Percentiles rank a stretch among this genome's conserved stretches.
Conservation (phyloP, 345 rosid genomes). For the Melaleuca alternifolia region DNA sequence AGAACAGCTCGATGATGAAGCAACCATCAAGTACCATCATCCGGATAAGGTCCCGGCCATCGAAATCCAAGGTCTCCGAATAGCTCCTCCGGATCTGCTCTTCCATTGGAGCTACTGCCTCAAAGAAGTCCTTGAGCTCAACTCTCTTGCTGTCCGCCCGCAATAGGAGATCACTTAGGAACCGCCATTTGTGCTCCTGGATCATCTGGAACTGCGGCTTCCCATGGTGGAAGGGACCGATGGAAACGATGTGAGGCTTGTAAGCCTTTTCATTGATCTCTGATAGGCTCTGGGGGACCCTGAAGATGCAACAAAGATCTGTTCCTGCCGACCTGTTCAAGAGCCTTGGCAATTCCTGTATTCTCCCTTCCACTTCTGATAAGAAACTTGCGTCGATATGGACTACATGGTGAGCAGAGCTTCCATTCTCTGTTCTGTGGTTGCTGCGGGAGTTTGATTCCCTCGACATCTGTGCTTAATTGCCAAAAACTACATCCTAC, state of each 20-base stretch:
- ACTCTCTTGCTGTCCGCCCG: slow-evolving; percentile 11
- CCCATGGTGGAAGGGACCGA: slow-evolving; percentile 64
- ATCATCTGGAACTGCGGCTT: slow-evolving; percentile 36
- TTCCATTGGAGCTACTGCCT: slow-evolving; percentile 25
- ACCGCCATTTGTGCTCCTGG: slow-evolving; percentile 71
- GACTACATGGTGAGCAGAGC: background rate
- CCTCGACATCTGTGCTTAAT: background rate
- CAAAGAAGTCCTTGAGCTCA: slow-evolving; percentile 32
- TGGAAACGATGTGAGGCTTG: slow-evolving; percentile 54
- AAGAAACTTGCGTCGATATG: background rate
- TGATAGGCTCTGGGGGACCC: slow-evolving; percentile 28
- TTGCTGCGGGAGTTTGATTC: background rate
- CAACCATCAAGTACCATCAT: slow-evolving; percentile 69
- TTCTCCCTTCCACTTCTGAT: background rate
- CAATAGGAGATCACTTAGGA: slow-evolving; percentile 24
- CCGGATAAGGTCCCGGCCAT: slow-evolving; percentile 27
- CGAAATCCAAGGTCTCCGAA: slow-evolving; percentile 38
- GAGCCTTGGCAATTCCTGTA: slow-evolving; percentile 23
- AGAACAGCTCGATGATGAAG: slow-evolving; percentile 51
- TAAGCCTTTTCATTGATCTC: slow-evolving; percentile 50
- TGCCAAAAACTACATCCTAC: background rate
- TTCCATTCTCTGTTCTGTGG: background rate
- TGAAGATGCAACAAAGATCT: slow-evolving; percentile 34
- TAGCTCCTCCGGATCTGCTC: slow-evolving; percentile 44
- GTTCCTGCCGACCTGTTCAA: slow-evolving; percentile 23